phyloP scores from a whole-genome alignment of 1,139 yeast species.

The Diutina pseudorugosa region DNA sequence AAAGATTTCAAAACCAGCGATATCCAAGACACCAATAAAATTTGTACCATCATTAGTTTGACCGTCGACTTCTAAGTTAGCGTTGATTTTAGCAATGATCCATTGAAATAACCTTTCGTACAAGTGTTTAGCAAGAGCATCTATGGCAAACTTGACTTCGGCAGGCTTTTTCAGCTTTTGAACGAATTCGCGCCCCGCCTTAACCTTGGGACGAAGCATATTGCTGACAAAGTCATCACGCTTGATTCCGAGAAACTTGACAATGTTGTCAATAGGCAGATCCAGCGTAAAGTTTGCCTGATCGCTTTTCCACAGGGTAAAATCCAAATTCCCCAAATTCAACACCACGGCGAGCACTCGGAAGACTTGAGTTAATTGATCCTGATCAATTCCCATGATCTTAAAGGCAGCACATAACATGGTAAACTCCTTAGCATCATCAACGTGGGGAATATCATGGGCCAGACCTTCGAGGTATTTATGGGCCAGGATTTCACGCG shows the following conservation, averaged over 20 bases:
- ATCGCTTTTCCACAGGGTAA: slow-evolving; percentile 59
- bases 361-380: slow-evolving; percentile 49
- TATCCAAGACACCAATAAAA: slow-evolving; percentile 88
- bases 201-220: slow-evolving; percentile 70
- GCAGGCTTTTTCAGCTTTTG: slow-evolving; percentile 67
- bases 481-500: slow-evolving; percentile 33
- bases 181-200: slow-evolving; percentile 84
- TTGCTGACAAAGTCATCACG: slow-evolving; percentile 40
- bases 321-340: slow-evolving; percentile 77
- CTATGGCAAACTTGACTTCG: slow-evolving; percentile 74
- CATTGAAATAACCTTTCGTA: slow-evolving; percentile 77
- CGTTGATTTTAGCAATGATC: slow-evolving; percentile 67
- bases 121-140: slow-evolving; percentile 77
- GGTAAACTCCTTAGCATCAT: slow-evolving; percentile 61
- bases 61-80: slow-evolving; percentile 29
- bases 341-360: slow-evolving; percentile 63
- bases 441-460: slow-evolving; percentile 48
- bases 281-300: slow-evolving; percentile 61
- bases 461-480: slow-evolving; percentile 50
- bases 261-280: slow-evolving; percentile 43
- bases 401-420: slow-evolving; percentile 52
- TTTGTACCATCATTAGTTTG: slow-evolving; percentile 16
- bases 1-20: slow-evolving; percentile 96
- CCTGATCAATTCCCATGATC: slow-evolving; percentile 55
- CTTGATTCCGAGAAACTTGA: slow-evolving; percentile 55